phyloP scores from a whole-genome alignment of 2,329 filamentous ascomycete species.

The Coniosporium tulheliwenetii region DNA sequence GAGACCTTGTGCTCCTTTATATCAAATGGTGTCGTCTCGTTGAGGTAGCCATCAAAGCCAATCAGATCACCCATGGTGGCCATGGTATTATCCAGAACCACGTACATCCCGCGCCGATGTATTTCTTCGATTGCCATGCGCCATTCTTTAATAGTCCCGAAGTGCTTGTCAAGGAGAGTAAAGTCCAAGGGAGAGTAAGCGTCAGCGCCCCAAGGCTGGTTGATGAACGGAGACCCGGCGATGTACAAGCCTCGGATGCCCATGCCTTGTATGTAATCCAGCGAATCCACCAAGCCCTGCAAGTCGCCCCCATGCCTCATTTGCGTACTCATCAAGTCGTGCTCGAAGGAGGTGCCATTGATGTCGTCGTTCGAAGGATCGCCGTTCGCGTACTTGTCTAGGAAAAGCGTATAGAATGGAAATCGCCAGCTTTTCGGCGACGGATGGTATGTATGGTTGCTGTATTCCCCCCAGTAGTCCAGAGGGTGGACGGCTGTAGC shows the following conservation, averaged over 20 bases:
- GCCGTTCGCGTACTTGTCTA: slow-evolving; percentile 50
- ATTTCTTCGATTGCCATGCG: slow-evolving; percentile 41
- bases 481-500: too few relatives aligned
- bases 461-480: slow-evolving; percentile 43
- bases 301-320: slow-evolving; percentile 49
- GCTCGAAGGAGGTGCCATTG: slow-evolving; percentile 45
- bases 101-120: slow-evolving; percentile 48
- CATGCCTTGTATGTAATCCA: slow-evolving; percentile 51
- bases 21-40: slow-evolving; percentile 39
- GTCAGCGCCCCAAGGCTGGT: too few relatives aligned
- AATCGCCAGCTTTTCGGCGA: slow-evolving; percentile 50
- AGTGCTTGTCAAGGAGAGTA: slow-evolving; percentile 47
- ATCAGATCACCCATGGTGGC: slow-evolving; percentile 50
- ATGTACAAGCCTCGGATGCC: slow-evolving; percentile 47
- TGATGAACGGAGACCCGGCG: too few relatives aligned
- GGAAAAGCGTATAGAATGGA: slow-evolving; percentile 49
- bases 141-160: slow-evolving; percentile 43
- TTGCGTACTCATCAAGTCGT: slow-evolving; percentile 44
- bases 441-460: slow-evolving; percentile 33
- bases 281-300: slow-evolving; percentile 38
- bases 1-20: slow-evolving; percentile 39
- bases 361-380: slow-evolving; percentile 48
- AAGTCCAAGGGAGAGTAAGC: too few relatives aligned
- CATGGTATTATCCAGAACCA: slow-evolving; percentile 50
- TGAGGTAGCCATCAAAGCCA: slow-evolving; percentile 45